Percentiles rank a stretch among this genome's conserved stretches.
Conservation (phyloP, 176 grass and related monocot species). For the Sorghum bicolor region DNA sequence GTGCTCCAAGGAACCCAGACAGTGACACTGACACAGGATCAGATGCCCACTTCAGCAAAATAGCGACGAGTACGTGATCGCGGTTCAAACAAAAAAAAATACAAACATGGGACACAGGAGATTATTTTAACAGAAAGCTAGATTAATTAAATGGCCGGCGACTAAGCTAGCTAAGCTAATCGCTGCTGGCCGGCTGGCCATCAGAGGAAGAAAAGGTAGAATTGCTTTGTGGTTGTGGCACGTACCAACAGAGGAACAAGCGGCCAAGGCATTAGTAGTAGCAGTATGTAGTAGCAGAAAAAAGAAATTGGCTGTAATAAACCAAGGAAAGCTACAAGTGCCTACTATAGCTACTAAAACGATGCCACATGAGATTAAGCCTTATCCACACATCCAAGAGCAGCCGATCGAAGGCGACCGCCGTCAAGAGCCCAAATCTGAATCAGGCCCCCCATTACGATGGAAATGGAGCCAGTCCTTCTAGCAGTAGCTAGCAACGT, state of each 20-base stretch:
- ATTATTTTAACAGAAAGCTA: neutral
- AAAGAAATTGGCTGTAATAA: neutral
- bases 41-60: conserved; percentile 19
- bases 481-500: neutral
- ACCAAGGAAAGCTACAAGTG: conserved; percentile 9
- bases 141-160: neutral
- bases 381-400: conserved; percentile 14
- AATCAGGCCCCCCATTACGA: conserved; percentile 22
- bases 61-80: conserved; percentile 3
- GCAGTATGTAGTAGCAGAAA: neutral
- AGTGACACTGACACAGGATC: conserved; percentile 39
- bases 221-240: neutral
- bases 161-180: neutral
- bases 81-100: neutral
- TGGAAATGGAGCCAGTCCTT: conserved; percentile 5
- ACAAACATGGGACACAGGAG: neutral
- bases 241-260: neutral
- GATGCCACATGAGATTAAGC: neutral
- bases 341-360: neutral
- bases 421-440: neutral
- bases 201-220: neutral
- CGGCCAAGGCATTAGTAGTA: neutral
- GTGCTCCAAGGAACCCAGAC: conserved; percentile 36
- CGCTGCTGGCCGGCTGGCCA: neutral
- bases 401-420: neutral